A percentile compares a stretch with the other conserved stretches of the same genome.
Evolutionary conservation across 768 basidiomycete species (phyloP).

Genomic region (Tricholoma hemisulphureum): DNA sequence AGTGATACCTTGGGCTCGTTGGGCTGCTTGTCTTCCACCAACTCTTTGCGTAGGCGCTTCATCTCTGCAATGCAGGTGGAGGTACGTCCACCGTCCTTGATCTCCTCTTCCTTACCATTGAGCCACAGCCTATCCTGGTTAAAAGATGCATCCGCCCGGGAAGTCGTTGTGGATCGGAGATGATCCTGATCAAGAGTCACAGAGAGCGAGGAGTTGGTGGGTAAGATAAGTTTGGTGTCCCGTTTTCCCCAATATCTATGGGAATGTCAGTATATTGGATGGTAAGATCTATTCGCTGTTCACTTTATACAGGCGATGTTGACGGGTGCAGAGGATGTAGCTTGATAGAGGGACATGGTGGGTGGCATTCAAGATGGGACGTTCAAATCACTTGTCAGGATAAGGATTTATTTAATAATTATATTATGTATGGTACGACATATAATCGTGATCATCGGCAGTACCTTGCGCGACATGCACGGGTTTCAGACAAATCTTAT

Average conservation of each 20-base stretch:
- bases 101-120: slow-evolving; percentile 89
- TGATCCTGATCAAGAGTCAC: slow-evolving; percentile 97
- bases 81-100: slow-evolving; percentile 76
- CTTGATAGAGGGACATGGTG: slow-evolving; percentile 68
- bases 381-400: slow-evolving; percentile 2
- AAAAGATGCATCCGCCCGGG: slow-evolving; percentile 77
- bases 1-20: slow-evolving; percentile 62
- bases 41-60: slow-evolving; percentile 67
- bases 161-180: slow-evolving; percentile 89
- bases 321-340: slow-evolving; percentile 89
- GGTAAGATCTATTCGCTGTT: not conserved
- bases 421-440: slow-evolving; percentile 13
- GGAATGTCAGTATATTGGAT: slow-evolving; percentile 5
- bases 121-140: slow-evolving; percentile 85
- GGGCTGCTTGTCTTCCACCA: slow-evolving; percentile 69
- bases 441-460: slow-evolving; percentile 9
- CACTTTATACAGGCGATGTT: slow-evolving; percentile 99
- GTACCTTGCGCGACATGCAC: not conserved
- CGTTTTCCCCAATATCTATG: slow-evolving; percentile 98
- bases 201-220: slow-evolving; percentile 97
- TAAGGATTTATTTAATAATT: slow-evolving; percentile 8
- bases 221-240: slow-evolving; percentile 90
- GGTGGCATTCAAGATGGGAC: slow-evolving; percentile 16
- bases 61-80: slow-evolving; percentile 86
- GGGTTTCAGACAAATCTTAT: not conserved